phyloP scores from a whole-genome alignment of 192 early-diverging fungal species.

The Coemansia sp. region DNA sequence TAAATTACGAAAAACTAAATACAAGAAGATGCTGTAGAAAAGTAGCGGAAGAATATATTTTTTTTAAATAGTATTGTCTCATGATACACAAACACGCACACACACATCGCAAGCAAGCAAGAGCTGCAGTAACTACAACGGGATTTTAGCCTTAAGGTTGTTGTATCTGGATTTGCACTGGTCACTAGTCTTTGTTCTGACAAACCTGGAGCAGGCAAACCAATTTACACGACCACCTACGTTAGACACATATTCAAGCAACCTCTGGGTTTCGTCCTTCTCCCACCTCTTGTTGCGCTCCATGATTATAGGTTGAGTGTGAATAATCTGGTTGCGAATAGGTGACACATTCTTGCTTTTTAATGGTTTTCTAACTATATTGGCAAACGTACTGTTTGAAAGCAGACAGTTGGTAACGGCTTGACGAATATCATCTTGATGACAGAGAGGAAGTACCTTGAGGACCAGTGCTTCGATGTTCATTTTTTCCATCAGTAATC shows the following conservation, averaged over 20 bases:
- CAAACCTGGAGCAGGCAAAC: neutral
- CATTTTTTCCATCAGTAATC: neutral
- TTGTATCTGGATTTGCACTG: conserved; percentile 6
- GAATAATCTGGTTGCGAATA: neutral
- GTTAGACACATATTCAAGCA: neutral
- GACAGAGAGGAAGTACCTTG: neutral
- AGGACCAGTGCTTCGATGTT: neutral
- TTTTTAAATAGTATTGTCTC: too few relatives aligned
- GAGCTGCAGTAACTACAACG: too few relatives aligned
- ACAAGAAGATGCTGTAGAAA: too few relatives aligned
- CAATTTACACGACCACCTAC: neutral
- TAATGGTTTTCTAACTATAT: neutral
- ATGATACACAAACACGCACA: too few relatives aligned
- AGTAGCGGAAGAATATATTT: too few relatives aligned
- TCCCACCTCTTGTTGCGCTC: neutral
- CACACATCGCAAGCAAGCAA: too few relatives aligned
- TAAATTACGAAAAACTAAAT: too few relatives aligned
- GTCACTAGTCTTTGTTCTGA: neutral
- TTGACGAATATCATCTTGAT: neutral
- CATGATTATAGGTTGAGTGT: neutral
- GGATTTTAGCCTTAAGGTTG: neutral
- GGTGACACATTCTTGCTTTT: neutral
- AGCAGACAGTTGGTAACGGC: neutral
- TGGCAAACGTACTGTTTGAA: neutral
- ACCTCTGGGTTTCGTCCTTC: neutral